Conservation (phyloP, 371 early-diverging fungal genomes). For the Rhizopus delemar region DNA sequence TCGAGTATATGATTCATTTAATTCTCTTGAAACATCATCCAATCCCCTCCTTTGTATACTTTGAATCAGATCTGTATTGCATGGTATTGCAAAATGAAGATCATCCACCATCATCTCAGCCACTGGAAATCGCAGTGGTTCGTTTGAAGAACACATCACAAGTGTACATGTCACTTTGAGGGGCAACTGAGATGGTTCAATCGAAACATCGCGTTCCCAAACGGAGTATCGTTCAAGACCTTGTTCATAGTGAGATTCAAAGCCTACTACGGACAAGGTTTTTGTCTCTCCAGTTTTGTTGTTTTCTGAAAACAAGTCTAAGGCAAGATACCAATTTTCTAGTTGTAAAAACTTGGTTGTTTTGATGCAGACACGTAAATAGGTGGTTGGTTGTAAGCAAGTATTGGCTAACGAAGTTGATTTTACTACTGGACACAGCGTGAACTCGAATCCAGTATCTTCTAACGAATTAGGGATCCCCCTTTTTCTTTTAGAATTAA, state of each 20-base stretch:
- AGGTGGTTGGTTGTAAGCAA: constrained; percentile 5
- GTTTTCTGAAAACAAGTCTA: constrained; percentile 5
- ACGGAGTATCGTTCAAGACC: constrained; percentile 19
- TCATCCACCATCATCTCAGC: constrained; percentile 22
- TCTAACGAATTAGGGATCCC: constrained; percentile 17
- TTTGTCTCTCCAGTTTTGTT: constrained; percentile 5
- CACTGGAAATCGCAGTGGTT: constrained; percentile 14
- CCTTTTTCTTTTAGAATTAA: constrained; percentile 13
- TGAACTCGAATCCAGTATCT: constrained; percentile 25
- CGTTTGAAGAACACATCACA: constrained; percentile 5
- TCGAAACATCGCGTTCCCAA: constrained; percentile 25
- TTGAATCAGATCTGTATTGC: background rate
- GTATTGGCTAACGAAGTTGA: constrained; percentile 7
- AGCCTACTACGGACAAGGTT: constrained; percentile 15
- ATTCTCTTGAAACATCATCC: constrained; percentile 15
- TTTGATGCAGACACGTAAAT: constrained; percentile 18
- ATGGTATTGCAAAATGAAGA: constrained; percentile 21
- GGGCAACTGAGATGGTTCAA: constrained; percentile 10
- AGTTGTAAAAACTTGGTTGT: constrained; percentile 18
- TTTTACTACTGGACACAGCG: constrained; percentile 15
- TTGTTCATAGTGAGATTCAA: constrained; percentile 25
- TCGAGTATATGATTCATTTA: constrained; percentile 10
- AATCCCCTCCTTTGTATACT: constrained; percentile 21
- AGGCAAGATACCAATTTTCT: constrained; percentile 18
- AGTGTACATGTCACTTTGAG: constrained; percentile 7